These are phyloP conservation scores for Phaffia australis DNA, from an alignment of 768 basidiomycete species.

Conservation along the genomic window DNA sequence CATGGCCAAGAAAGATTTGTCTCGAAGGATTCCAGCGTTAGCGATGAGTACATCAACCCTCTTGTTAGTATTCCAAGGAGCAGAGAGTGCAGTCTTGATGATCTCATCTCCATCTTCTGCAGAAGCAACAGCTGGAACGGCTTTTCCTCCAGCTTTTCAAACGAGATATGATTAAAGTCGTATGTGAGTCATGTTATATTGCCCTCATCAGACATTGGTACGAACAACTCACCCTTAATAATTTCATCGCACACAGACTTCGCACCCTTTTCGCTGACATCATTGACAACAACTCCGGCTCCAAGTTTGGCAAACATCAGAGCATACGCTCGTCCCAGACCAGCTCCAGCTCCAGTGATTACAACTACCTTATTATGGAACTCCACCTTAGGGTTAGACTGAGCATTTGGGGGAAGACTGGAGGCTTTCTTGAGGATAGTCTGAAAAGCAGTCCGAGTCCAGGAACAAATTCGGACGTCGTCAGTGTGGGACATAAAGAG, in stretches of 20 bases:
- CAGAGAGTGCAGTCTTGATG: slow-evolving; percentile 72
- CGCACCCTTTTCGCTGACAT: slow-evolving; percentile 77
- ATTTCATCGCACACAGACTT: slow-evolving; percentile 78
- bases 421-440: slow-evolving; percentile 55
- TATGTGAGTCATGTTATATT: not conserved
- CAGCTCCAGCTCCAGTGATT: slow-evolving; percentile 88
- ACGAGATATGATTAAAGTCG: slow-evolving; percentile 10
- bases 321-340: slow-evolving; percentile 84
- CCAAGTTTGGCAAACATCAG: slow-evolving; percentile 82
- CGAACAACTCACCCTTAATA: slow-evolving; percentile 49
- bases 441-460: slow-evolving; percentile 24
- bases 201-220: no score
- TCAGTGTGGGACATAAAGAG: not conserved
- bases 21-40: slow-evolving; percentile 87
- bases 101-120: slow-evolving; percentile 86
- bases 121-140: slow-evolving; percentile 67
- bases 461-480: not conserved
- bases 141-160: slow-evolving; percentile 70
- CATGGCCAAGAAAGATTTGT: slow-evolving; percentile 85
- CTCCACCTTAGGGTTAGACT: slow-evolving; percentile 57
- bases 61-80: slow-evolving; percentile 52
- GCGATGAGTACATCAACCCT: slow-evolving; percentile 72
- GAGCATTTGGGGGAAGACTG: slow-evolving; percentile 54
- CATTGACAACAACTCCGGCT: slow-evolving; percentile 95
- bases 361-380: slow-evolving; percentile 86